A percentile compares a stretch with the other conserved stretches of the same genome.
Conservation (phyloP, 257 asterid genomes). For the Paulownia fortunei region DNA sequence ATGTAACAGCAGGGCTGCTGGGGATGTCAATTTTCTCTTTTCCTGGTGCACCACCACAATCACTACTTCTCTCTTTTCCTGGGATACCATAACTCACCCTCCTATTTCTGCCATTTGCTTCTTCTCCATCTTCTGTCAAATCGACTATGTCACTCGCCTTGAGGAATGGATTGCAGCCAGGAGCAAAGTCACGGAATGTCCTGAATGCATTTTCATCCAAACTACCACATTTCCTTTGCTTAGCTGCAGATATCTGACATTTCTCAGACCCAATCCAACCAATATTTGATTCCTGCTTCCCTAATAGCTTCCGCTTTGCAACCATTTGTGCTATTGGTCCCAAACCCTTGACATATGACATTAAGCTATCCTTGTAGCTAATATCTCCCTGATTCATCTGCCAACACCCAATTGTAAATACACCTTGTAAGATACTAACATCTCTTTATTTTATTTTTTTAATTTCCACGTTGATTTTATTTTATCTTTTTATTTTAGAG, state of each 20-base stretch:
- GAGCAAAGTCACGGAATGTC: conserved; percentile 43
- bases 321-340: conserved; percentile 72
- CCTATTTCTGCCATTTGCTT: neutral
- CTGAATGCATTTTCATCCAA: conserved; percentile 21
- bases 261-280: no score
- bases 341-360: conserved; percentile 59
- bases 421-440: no score
- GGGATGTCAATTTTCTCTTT: no score
- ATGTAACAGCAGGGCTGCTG: no score
- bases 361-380: conserved; percentile 66
- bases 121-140: conserved; percentile 35
- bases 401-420: neutral
- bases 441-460: no score
- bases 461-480: no score
- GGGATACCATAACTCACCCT: no score
- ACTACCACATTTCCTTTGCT: neutral
- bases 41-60: no score
- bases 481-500: no score
- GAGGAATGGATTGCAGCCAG: conserved; percentile 29
- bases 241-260: no score
- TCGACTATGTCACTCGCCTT: conserved; percentile 30
- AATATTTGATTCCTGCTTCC: conserved; percentile 19
- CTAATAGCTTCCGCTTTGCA: conserved; percentile 58
- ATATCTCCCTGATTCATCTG: conserved; percentile 49
- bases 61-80: no score